Evolutionary conservation across 495 filamentous ascomycete species (phyloP).

Genomic region (Bombardia bombarda): DNA sequence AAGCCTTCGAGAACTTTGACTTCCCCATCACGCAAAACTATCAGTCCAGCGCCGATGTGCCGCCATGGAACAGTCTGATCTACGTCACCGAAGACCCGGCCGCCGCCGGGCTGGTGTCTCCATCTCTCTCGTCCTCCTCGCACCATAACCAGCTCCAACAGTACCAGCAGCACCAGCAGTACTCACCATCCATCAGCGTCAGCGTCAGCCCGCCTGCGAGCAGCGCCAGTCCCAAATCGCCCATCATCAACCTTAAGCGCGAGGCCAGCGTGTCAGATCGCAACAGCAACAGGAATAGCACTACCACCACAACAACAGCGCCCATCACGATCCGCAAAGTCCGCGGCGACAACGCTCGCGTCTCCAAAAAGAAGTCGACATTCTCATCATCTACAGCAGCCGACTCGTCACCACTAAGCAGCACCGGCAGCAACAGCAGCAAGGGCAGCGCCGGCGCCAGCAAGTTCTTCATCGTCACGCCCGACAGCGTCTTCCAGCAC

Average conservation of each 20-base stretch:
- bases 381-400: too few species aligned
- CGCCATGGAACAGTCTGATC: conserved; percentile 32
- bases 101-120: conserved; percentile 21
- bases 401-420: conserved; percentile 1
- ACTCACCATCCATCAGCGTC: conserved; percentile 15
- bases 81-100: conserved; percentile 29
- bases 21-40: conserved; percentile 25
- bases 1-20: conserved; percentile 10
- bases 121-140: conserved; percentile 22
- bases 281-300: not conserved
- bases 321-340: conserved; percentile 29
- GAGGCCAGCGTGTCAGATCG: conserved; percentile 9
- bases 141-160: too few species aligned
- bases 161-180: too few species aligned
- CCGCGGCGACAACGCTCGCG: conserved; percentile 13
- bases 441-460: conserved; percentile 13
- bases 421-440: conserved; percentile 2
- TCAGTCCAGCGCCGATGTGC: conserved; percentile 21
- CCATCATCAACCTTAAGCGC: conserved; percentile 16
- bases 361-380: conserved; percentile 29
- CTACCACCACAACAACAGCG: conserved; percentile 1
- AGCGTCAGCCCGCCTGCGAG: conserved; percentile 14
- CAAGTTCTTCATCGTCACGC: conserved; percentile 42
- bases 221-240: conserved; percentile 24
- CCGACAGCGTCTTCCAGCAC: conserved; percentile 33